Evolutionary conservation across 192 early-diverging fungal species (phyloP).

Genomic region (Mortierella claussenii): DNA sequence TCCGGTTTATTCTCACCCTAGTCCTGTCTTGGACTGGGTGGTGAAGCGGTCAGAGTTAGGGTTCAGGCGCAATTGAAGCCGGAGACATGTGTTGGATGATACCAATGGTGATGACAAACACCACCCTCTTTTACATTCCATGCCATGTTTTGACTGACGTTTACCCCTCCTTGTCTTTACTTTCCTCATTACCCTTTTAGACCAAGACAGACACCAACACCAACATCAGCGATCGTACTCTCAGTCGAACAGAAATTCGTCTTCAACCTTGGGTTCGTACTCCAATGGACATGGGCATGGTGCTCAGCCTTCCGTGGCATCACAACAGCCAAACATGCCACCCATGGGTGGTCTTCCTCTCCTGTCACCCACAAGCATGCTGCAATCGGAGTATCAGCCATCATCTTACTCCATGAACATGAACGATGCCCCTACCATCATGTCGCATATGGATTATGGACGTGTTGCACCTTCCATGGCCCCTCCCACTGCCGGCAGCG

Average conservation of each 20-base stretch:
- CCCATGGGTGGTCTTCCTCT: conserved; percentile 30
- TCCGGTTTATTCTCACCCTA: too few species aligned
- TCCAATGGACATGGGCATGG: neutral
- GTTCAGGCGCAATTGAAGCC: too few species aligned
- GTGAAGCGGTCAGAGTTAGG: too few species aligned
- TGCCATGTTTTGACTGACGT: too few species aligned
- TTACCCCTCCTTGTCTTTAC: neutral
- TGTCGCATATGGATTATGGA: conserved; percentile 40
- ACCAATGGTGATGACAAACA: too few species aligned
- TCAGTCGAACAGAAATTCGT: conserved; percentile 24
- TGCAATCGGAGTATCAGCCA: conserved; percentile 38
- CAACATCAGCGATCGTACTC: conserved; percentile 26
- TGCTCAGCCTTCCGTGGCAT: conserved; percentile 23
- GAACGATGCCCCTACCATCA: conserved; percentile 42
- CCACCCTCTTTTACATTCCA: too few species aligned
- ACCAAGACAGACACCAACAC: conserved; percentile 28
- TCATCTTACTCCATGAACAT: conserved; percentile 28
- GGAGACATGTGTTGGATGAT: too few species aligned
- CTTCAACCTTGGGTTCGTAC: neutral
- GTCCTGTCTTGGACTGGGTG: too few species aligned
- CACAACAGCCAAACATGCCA: conserved; percentile 19
- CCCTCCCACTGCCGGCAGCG: neutral
- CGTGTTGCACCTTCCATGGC: conserved; percentile 20
- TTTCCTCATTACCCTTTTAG: neutral
- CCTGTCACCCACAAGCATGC: conserved; percentile 39